phyloP scores from a whole-genome alignment of 129 eudicot genomes.

The Lonicera japonica region DNA sequence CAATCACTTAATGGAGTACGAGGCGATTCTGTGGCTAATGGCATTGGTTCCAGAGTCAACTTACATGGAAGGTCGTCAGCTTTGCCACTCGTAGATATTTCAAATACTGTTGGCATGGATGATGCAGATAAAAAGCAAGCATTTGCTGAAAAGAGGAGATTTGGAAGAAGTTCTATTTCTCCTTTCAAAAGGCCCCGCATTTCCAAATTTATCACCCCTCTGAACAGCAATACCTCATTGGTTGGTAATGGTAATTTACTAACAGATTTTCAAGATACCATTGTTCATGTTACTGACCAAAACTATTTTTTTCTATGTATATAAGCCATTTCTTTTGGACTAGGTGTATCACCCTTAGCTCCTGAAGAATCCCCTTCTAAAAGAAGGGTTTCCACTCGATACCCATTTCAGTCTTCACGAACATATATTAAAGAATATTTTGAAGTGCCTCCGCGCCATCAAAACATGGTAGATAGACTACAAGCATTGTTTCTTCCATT shows the following conservation, averaged over 20 bases:
- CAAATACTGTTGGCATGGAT: conserved; percentile 34
- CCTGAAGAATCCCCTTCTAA: conserved; percentile 38
- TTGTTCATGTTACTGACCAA: conserved; percentile 1
- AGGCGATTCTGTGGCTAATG: conserved; percentile 12
- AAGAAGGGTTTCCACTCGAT: conserved; percentile 47
- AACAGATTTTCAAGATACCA: conserved; percentile 2
- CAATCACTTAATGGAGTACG: conserved; percentile 4
- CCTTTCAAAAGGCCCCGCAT: conserved; percentile 86
- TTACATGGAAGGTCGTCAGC: conserved; percentile 25
- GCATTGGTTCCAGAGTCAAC: conserved; percentile 15
- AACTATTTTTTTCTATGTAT: conserved; percentile 4
- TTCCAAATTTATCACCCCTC: conserved; percentile 66
- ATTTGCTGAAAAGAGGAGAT: conserved; percentile 43
- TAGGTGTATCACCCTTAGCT: conserved; percentile 37
- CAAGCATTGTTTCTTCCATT: conserved; percentile 14
- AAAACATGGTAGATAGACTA: conserved; percentile 39
- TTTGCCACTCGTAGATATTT: conserved; percentile 52
- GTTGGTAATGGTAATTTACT: conserved; percentile 43
- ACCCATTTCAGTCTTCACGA: conserved; percentile 55
- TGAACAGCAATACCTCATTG: conserved; percentile 26
- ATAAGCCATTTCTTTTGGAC: conserved; percentile 16
- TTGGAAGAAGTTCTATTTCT: conserved; percentile 45
- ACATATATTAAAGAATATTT: conserved; percentile 60
- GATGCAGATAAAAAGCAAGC: conserved; percentile 18
- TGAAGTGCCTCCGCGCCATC: conserved; percentile 44